Percentiles rank a stretch among this genome's conserved stretches.
Evolutionary conservation across 202 grass and related monocot genomes (phyloP).

Genomic region (Zoysia matrella): DNA sequence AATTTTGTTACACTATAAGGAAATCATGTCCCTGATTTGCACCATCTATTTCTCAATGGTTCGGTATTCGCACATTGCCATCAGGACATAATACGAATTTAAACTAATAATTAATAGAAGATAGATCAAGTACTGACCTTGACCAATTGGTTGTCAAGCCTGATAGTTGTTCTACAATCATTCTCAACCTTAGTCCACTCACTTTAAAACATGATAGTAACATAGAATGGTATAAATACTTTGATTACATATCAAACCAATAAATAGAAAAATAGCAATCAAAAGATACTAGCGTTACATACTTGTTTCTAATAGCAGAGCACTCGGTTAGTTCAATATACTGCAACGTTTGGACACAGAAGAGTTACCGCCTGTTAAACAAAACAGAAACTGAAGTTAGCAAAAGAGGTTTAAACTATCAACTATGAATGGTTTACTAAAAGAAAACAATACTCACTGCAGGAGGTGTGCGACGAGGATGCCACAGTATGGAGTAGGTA

Average conservation of each 20-base stretch:
- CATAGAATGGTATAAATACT: conserved; percentile 31
- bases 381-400: conserved; percentile 41
- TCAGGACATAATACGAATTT: conserved; percentile 15
- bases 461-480: too few species aligned
- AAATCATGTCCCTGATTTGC: too few species aligned
- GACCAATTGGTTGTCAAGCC: conserved; percentile 78
- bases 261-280: conserved; percentile 25
- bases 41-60: neutral
- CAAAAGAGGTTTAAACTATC: neutral
- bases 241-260: conserved; percentile 25
- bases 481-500: too few species aligned
- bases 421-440: neutral
- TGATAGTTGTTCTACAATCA: conserved; percentile 82
- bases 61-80: neutral
- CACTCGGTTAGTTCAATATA: conserved; percentile 89
- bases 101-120: neutral
- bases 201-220: conserved; percentile 54
- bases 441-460: neutral
- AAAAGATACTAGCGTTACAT: conserved; percentile 45
- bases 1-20: too few species aligned
- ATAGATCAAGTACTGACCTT: conserved; percentile 60
- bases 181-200: conserved; percentile 84
- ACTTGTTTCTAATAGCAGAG: conserved; percentile 91
- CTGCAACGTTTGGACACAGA: conserved; percentile 68
- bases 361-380: conserved; percentile 78